phyloP scores from a whole-genome alignment of 257 asterid genomes.

The Nemophila menziesii region DNA sequence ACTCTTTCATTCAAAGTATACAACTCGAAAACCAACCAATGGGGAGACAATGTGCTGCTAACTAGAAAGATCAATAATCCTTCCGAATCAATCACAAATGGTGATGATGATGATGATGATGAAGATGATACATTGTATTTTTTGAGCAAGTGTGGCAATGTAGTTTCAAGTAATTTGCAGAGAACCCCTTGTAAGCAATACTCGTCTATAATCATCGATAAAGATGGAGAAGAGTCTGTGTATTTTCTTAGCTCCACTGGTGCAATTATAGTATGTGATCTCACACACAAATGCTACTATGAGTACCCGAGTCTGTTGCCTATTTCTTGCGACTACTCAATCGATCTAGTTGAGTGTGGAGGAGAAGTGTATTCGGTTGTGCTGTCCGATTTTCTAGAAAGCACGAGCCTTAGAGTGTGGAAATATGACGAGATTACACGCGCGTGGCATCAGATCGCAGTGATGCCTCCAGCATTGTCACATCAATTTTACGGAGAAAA shows the following conservation, averaged over 20 bases:
- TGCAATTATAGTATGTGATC: constrained; percentile 50
- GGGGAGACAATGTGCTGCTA: constrained; percentile 36
- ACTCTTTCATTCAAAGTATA: constrained; percentile 33
- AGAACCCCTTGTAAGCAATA: constrained; percentile 69
- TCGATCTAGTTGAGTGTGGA: constrained; percentile 55
- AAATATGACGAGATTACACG: constrained; percentile 28
- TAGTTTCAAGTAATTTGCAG: constrained; percentile 50
- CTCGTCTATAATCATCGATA: constrained; percentile 35
- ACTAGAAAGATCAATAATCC: constrained; percentile 11
- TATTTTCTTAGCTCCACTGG: constrained; percentile 62
- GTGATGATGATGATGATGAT: constrained; percentile 14
- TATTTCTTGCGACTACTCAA: constrained; percentile 51
- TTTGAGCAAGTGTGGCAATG: constrained; percentile 71
- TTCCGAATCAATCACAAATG: constrained; percentile 7
- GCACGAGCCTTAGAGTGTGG: constrained; percentile 66
- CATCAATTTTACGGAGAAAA: constrained; percentile 52
- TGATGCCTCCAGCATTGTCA: constrained; percentile 67
- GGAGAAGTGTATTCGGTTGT: constrained; percentile 48
- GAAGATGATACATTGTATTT: constrained; percentile 40
- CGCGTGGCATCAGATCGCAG: constrained; percentile 54
- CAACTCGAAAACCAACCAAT: constrained; percentile 24
- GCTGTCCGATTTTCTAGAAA: constrained; percentile 64
- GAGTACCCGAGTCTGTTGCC: constrained; percentile 78
- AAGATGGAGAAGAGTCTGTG: constrained; percentile 30
- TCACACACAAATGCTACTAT: constrained; percentile 18